A percentile compares a stretch with the other conserved stretches of the same genome.
phyloP scores from a whole-genome alignment of 768 basidiomycete genomes.

The Trametes cingulata region DNA sequence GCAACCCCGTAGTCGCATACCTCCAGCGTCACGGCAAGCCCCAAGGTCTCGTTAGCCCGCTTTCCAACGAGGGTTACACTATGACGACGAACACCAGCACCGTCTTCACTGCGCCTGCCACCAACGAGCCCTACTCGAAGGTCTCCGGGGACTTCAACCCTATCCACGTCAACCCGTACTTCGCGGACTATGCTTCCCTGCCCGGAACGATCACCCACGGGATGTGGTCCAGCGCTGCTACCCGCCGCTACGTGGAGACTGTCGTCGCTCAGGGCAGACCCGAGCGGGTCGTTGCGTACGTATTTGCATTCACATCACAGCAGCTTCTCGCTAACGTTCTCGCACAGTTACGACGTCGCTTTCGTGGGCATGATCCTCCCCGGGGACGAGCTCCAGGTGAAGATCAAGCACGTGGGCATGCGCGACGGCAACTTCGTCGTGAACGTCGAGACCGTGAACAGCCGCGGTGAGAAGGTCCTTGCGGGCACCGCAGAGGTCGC shows the following conservation, averaged over 20 bases:
- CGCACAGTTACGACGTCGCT: constrained; percentile 79
- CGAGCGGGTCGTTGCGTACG: constrained; percentile 85
- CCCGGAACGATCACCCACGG: constrained; percentile 98
- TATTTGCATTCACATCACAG: constrained; percentile 20
- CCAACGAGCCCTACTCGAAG: constrained; percentile 94
- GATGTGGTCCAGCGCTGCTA: constrained; percentile 95
- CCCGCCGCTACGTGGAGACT: constrained; percentile 88
- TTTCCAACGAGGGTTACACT: constrained; percentile 86
- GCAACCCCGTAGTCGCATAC: constrained; percentile 93
- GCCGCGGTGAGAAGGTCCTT: constrained; percentile 86
- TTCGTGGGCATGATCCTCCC: constrained; percentile 98
- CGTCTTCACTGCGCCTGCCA: constrained; percentile 78
- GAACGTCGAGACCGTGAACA: constrained; percentile 83
- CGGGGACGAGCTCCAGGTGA: constrained; percentile 81
- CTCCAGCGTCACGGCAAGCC: constrained; percentile 87
- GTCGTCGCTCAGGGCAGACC: constrained; percentile 92
- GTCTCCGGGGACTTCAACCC: constrained; percentile 99
- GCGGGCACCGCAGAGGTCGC: constrained; percentile 91
- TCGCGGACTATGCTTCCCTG: constrained; percentile 88
- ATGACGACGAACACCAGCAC: constrained; percentile 65
- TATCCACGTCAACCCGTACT: constrained; percentile 98
- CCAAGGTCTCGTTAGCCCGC: constrained; percentile 73
- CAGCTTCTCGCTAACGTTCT: constrained; percentile 2
- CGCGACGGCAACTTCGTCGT: constrained; percentile 91
- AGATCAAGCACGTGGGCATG: constrained; percentile 90